Evolutionary conservation across 148 eudicot species (phyloP), one percentile per base, ranked within the genome.

Genomic region (Camellia japonica): DNA sequence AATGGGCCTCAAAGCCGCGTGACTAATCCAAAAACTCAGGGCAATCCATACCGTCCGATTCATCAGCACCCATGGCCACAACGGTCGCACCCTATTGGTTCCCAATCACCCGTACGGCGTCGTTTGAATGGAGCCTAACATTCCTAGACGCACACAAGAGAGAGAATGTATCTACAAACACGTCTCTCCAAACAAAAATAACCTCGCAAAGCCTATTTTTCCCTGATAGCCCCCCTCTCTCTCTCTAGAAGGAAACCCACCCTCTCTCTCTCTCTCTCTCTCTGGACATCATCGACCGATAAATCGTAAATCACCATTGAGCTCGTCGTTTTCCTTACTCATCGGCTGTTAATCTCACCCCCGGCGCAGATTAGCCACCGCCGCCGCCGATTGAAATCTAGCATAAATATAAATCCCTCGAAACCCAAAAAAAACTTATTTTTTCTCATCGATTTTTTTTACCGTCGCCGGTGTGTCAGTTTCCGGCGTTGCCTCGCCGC

Each of bases 281-380:
- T 30, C 38, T 66, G 78, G 58, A 72, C 85, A 78, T 73, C 78
- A 77, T 73, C 86, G 71, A 69, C 67, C 80, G 76, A 82, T 83
- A 70, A 80, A 87, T 87, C 38, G 38, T 30, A 30, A 30, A 30
- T 30, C 38, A 30, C 88, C 83, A 83, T 68, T 85, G 82, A 77
- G 85, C 88, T 86, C 88, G 85, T 71, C 88, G 79, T 51, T 20
- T 68, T 44, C 63, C 23, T 76, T 74, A 58, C 60, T 47, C 74
- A 60, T 43, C 67, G 68, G 41, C 77, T 82, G 77, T 73, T 78
- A n/a, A 70, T 67, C 16, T 56, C 47, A 51, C 76, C 78, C 59
- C 70, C 75, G 79, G 55, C 87, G 81, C 69, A 60, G 51, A 66
- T 65, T 23, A 72, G 44, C 81, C 51, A 12, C 43, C 62, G 6